These are phyloP conservation scores for Penicillium psychrofluorescens DNA, from an alignment of 495 filamentous ascomycete species.

Conservation along the genomic window DNA sequence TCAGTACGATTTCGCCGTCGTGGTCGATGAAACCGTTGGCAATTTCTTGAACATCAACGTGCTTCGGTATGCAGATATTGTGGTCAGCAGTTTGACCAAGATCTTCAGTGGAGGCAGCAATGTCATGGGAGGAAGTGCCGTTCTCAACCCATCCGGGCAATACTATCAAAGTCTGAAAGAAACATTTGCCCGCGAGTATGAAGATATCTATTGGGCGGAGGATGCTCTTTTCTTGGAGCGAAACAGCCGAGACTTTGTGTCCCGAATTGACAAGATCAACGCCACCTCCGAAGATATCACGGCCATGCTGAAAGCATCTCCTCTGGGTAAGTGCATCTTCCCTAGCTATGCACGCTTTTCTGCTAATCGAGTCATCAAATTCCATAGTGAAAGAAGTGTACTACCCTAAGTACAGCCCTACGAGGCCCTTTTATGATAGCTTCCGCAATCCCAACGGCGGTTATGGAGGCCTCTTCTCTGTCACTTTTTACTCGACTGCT, in stretches of 20 bases:
- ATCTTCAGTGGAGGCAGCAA: constrained; percentile 96
- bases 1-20: constrained; percentile 78
- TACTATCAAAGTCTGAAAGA: constrained; percentile 65
- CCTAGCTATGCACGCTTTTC: background rate
- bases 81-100: constrained; percentile 91
- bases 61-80: constrained; percentile 78
- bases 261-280: constrained; percentile 79
- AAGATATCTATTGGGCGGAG: constrained; percentile 89
- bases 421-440: constrained; percentile 65
- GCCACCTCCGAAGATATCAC: constrained; percentile 79
- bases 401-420: constrained; percentile 75
- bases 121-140: constrained; percentile 89
- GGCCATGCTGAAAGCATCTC: constrained; percentile 52
- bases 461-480: constrained; percentile 84
- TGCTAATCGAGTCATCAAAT: background rate
- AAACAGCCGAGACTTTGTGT: constrained; percentile 88
- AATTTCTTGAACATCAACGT: constrained; percentile 95
- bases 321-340: constrained; percentile 32
- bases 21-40: constrained; percentile 93
- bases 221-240: constrained; percentile 92
- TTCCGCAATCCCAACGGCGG: constrained; percentile 71
- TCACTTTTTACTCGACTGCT: constrained; percentile 61
- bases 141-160: constrained; percentile 72
- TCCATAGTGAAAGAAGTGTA: constrained; percentile 67
- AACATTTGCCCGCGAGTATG: constrained; percentile 55